A percentile compares a stretch with the other conserved stretches of the same genome.
Evolutionary conservation across 768 basidiomycete genomes (phyloP).

Genomic region (Suillus alpinus): DNA sequence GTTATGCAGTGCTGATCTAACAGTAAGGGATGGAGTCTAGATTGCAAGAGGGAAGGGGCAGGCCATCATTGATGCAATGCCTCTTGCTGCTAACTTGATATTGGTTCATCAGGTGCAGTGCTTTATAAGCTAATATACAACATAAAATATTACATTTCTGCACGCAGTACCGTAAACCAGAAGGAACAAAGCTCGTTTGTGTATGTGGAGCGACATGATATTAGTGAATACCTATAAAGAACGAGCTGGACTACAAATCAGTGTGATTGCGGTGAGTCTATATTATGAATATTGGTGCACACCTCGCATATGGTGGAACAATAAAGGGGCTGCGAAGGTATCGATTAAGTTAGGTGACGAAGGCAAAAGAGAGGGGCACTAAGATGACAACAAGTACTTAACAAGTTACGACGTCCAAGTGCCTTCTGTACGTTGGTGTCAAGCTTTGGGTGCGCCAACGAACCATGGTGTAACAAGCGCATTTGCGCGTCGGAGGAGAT

Average conservation of each 20-base stretch:
- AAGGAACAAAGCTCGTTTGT: not conserved
- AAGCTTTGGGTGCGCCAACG: slow-evolving; percentile 43
- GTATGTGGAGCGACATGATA: not conserved
- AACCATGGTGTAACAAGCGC: slow-evolving; percentile 55
- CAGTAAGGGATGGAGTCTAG: not conserved
- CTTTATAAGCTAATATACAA: not conserved
- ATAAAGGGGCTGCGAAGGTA: not conserved
- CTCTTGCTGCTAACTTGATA: not conserved
- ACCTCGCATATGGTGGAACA: not conserved
- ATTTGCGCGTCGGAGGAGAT: slow-evolving; percentile 46
- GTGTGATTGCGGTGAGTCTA: not conserved
- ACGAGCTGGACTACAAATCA: not conserved
- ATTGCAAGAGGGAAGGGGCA: not conserved
- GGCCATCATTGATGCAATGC: not conserved
- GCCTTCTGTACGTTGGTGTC: not conserved
- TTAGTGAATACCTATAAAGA: not conserved
- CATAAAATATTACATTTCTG: not conserved
- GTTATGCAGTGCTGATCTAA: not conserved
- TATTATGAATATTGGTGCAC: not conserved
- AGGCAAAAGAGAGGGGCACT: not conserved
- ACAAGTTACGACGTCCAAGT: not conserved
- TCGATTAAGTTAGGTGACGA: not conserved
- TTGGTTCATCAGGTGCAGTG: not conserved
- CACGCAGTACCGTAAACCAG: not conserved
- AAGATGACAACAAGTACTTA: not conserved